Evolutionary conservation across 805 yeast species (phyloP).

Genomic region (Lipomyces spencermartinsiae): DNA sequence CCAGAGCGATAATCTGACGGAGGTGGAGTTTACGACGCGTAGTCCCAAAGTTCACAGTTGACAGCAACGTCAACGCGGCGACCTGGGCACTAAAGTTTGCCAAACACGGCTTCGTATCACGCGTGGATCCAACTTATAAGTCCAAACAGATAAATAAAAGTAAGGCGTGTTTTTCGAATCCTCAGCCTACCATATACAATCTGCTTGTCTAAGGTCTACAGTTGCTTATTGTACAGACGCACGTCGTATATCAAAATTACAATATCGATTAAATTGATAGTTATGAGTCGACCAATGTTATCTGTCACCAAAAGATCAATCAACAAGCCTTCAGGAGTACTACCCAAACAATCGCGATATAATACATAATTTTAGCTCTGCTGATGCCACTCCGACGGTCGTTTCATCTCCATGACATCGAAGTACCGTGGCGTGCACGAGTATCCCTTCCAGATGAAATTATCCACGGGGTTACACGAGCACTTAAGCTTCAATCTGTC

Average conservation of each 20-base stretch:
- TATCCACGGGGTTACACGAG: slow-evolving; percentile 53
- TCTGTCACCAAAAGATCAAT: background rate
- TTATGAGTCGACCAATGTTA: background rate
- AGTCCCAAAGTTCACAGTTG: too few relatives aligned
- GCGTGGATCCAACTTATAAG: too few relatives aligned
- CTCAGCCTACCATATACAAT: background rate
- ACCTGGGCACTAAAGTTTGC: too few relatives aligned
- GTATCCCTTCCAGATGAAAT: slow-evolving; percentile 51
- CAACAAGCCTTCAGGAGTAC: background rate
- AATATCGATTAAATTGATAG: background rate
- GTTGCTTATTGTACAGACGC: background rate
- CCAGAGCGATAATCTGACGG: too few relatives aligned
- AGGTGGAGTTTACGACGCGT: too few relatives aligned
- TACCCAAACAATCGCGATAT: background rate
- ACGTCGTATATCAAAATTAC: background rate
- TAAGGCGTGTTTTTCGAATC: background rate
- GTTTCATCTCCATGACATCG: slow-evolving; percentile 39
- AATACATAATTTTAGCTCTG: slow-evolving; percentile 25
- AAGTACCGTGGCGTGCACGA: slow-evolving; percentile 49
- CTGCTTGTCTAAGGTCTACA: background rate
- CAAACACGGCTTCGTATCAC: too few relatives aligned
- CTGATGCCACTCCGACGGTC: slow-evolving; percentile 38
- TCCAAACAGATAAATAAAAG: too few relatives aligned
- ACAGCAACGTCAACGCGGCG: too few relatives aligned
- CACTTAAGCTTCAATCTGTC: slow-evolving; percentile 68